Percentiles rank a stretch among this genome's conserved stretches.
Conservation (phyloP, 1,284 basidiomycete genomes). For the Leccinum solheimii region DNA sequence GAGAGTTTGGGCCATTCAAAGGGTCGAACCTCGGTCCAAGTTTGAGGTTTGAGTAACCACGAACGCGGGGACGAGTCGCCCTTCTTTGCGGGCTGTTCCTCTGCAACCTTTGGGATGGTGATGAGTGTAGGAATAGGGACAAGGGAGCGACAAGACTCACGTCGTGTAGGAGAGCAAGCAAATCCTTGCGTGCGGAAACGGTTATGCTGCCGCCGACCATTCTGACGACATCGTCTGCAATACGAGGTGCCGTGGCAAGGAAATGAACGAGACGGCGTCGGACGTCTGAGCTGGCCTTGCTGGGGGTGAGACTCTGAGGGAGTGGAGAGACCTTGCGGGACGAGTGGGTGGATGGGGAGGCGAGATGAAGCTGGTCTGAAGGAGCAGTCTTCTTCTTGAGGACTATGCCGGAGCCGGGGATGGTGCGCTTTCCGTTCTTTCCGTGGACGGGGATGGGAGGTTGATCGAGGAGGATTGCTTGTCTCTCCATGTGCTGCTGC, state of each 20-base stretch:
- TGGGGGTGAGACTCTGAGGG: constrained; percentile 23
- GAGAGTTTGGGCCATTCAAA: constrained; percentile 55
- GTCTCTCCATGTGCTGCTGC: constrained; percentile 53
- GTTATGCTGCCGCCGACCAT: constrained; percentile 42
- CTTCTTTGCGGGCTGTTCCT: constrained; percentile 39
- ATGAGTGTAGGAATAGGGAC: background rate
- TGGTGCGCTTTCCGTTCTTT: constrained; percentile 37
- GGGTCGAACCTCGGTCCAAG: constrained; percentile 69
- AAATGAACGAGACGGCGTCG: constrained; percentile 55
- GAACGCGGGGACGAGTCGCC: constrained; percentile 38
- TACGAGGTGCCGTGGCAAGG: constrained; percentile 48
- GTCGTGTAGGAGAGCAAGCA: constrained; percentile 48
- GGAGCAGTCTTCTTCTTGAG: constrained; percentile 34
- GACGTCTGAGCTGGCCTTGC: constrained; percentile 29
- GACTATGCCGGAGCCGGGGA: constrained; percentile 30
- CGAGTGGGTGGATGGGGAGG: constrained; percentile 28
- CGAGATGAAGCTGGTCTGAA: constrained; percentile 34
- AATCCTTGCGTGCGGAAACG: constrained; percentile 37
- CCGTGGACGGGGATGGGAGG: constrained; percentile 29
- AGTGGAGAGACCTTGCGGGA: constrained; percentile 30
- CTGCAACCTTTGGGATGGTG: constrained; percentile 46
- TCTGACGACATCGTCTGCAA: constrained; percentile 45
- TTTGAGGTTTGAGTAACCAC: constrained; percentile 54
- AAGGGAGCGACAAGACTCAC: constrained; percentile 36
- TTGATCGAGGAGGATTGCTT: constrained; percentile 51